Base-by-base conservation (phyloP, 2,329 filamentous ascomycete species). In the Monosporascus sp. region DNA sequence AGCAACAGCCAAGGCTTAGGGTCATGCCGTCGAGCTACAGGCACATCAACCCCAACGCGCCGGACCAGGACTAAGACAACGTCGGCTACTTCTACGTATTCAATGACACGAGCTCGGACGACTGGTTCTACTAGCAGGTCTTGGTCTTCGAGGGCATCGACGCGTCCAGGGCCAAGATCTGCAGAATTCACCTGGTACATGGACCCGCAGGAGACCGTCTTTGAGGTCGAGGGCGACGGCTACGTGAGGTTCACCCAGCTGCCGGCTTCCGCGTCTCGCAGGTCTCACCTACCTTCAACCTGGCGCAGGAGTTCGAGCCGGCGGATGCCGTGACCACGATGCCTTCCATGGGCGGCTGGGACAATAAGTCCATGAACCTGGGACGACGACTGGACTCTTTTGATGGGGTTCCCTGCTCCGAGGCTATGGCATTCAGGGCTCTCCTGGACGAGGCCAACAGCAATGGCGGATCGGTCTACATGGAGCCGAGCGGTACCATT, bases 361-460 rank as follows among this genome's bases (percentile, higher is more conserved):
- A 46, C 22, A 43, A 53, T 25, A 53, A 53, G 51, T 25, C 48
- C 15, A 8, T 25, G 31, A 18, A 53, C 39, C 48, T 53, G 15
- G 31, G 38, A 11, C 41, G 25, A 20, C 22, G 9, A 20, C 22
- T 22, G 5, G 1, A 22, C 7, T 44, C 41, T 18, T 22, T 20
- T 20, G 2, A 8, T 5, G 41, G 9, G 41, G 15, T 44, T 9
- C 41, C 41, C 41, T 44, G 41, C 41, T 8, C 41, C 22, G 20
- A 44, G 41, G 41, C 18, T 22, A 18, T 44, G 20, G 41, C 20
- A 11, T 44, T 25, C 41, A 11, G 18, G 8, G 41, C 41, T 11
- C 14, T 25, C 18, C 41, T 22, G 7, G 18, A 44, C 6, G 41
- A 25, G 41, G 15, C 25, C 8, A 38, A 38, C 7, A 14, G 15